These are phyloP conservation scores for Sutorius australiensis DNA, from an alignment of 768 basidiomycete species.

Conservation along the genomic window DNA sequence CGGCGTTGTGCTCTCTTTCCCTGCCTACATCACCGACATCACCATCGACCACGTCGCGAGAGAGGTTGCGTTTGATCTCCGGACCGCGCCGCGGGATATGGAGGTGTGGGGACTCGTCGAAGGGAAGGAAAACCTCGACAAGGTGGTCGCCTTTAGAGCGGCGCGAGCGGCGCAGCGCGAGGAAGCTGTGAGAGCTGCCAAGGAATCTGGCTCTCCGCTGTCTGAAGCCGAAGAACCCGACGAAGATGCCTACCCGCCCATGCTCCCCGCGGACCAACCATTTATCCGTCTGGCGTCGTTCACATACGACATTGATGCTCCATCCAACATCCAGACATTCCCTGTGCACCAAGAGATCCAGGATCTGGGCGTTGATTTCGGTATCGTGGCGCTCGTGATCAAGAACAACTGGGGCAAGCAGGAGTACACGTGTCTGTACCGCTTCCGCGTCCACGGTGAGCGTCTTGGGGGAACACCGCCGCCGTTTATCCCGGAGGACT, in stretches of 20 bases:
- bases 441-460: slow-evolving; percentile 75
- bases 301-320: slow-evolving; percentile 53
- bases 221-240: slow-evolving; percentile 23
- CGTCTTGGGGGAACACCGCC: slow-evolving; percentile 41
- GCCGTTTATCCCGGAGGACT: slow-evolving; percentile 29
- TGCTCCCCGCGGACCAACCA: slow-evolving; percentile 42
- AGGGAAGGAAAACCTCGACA: slow-evolving; percentile 63
- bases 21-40: slow-evolving; percentile 56
- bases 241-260: slow-evolving; percentile 44
- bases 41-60: slow-evolving; percentile 85
- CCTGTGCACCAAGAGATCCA: slow-evolving; percentile 63
- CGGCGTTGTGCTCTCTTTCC: slow-evolving; percentile 71
- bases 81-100: slow-evolving; percentile 79
- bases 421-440: slow-evolving; percentile 86
- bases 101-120: slow-evolving; percentile 92
- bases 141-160: slow-evolving; percentile 53
- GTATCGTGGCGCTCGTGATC: slow-evolving; percentile 75
- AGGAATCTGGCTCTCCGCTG: slow-evolving; percentile 24
- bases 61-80: slow-evolving; percentile 78
- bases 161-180: slow-evolving; percentile 38
- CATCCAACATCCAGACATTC: slow-evolving; percentile 74
- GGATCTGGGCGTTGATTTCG: slow-evolving; percentile 76
- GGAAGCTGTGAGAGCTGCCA: slow-evolving; percentile 31
- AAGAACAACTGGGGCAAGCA: slow-evolving; percentile 84
- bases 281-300: slow-evolving; percentile 69